A percentile compares a stretch with the other conserved stretches of the same genome.
Conservation (phyloP, 2,329 filamentous ascomycete genomes). For the Penicillium sp. region DNA sequence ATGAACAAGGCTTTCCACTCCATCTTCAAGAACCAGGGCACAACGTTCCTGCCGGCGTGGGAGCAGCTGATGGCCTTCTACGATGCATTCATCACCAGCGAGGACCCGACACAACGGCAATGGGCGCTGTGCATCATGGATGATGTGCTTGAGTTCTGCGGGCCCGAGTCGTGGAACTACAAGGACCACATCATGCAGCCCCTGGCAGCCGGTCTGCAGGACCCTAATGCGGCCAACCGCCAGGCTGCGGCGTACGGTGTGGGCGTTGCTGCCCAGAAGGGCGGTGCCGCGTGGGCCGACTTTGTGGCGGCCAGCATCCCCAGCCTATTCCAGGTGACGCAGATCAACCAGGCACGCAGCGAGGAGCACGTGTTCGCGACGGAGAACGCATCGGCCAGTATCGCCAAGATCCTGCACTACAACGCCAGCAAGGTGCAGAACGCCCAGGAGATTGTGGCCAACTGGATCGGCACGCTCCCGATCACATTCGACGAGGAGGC, state of each 20-base stretch:
- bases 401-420: constrained; percentile 93
- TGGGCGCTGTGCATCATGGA: constrained; percentile 99
- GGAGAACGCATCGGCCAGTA: constrained; percentile 91
- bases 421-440: constrained; percentile 70
- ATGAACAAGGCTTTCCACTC: constrained; percentile 99
- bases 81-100: constrained; percentile 68
- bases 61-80: constrained; percentile 78
- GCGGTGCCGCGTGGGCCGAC: constrained; percentile 74
- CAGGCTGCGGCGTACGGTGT: constrained; percentile 95
- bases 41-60: constrained; percentile 77
- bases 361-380: constrained; percentile 96
- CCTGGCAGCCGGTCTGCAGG: constrained; percentile 74
- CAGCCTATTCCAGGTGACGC: constrained; percentile 73
- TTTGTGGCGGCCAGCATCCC: constrained; percentile 78
- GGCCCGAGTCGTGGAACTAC: constrained; percentile 77
- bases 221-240: constrained; percentile 78
- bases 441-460: constrained; percentile 63
- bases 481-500: constrained; percentile 95
- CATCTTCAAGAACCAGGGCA: constrained; percentile 92
- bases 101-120: constrained; percentile 82
- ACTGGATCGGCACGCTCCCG: constrained; percentile 85
- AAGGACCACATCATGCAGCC: constrained; percentile 78
- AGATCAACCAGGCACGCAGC: constrained; percentile 68
- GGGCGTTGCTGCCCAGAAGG: constrained; percentile 87
- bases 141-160: constrained; percentile 94